Evolutionary conservation across 805 yeast species (phyloP).

Genomic region (Candida sanyiensis): DNA sequence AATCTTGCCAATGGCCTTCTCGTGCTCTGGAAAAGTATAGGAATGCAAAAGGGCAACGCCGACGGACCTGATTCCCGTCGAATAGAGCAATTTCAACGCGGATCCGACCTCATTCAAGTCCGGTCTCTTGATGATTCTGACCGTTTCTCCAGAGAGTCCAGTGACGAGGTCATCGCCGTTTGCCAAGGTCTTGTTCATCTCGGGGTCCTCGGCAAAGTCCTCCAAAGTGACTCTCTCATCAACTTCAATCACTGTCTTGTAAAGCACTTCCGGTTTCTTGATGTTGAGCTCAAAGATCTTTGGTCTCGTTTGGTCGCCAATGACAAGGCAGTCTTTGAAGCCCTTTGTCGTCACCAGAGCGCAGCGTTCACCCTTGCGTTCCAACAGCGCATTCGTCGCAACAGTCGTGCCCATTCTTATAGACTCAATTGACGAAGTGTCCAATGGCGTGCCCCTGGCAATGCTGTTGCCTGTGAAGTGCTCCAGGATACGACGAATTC

Average conservation of each 20-base stretch:
- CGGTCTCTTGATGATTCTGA: slow-evolving; percentile 51
- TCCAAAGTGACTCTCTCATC: slow-evolving; percentile 89
- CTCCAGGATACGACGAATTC: slow-evolving; percentile 74
- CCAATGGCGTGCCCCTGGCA: slow-evolving; percentile 56
- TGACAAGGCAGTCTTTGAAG: slow-evolving; percentile 71
- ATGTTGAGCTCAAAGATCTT: slow-evolving; percentile 80
- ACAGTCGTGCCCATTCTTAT: slow-evolving; percentile 92
- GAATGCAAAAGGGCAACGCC: slow-evolving; percentile 72
- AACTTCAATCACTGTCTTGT: slow-evolving; percentile 71
- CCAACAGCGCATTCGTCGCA: slow-evolving; percentile 91
- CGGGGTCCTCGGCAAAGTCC: slow-evolving; percentile 73
- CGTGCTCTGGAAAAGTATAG: slow-evolving; percentile 70
- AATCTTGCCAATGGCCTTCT: slow-evolving; percentile 47
- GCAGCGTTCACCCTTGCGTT: slow-evolving; percentile 86
- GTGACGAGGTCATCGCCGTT: slow-evolving; percentile 33
- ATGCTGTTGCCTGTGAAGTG: slow-evolving; percentile 45
- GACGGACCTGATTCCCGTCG: slow-evolving; percentile 57
- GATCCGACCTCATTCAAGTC: slow-evolving; percentile 37
- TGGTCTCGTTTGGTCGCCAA: slow-evolving; percentile 92
- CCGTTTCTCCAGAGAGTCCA: slow-evolving; percentile 67
- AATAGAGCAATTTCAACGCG: slow-evolving; percentile 40
- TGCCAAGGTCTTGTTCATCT: slow-evolving; percentile 19
- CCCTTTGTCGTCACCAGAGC: slow-evolving; percentile 86
- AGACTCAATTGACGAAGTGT: slow-evolving; percentile 55
- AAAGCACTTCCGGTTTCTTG: slow-evolving; percentile 62